Evolutionary conservation across 345 rosid species (phyloP), one percentile per base, ranked within the genome.

Genomic region (Barbarea vulgaris): DNA sequence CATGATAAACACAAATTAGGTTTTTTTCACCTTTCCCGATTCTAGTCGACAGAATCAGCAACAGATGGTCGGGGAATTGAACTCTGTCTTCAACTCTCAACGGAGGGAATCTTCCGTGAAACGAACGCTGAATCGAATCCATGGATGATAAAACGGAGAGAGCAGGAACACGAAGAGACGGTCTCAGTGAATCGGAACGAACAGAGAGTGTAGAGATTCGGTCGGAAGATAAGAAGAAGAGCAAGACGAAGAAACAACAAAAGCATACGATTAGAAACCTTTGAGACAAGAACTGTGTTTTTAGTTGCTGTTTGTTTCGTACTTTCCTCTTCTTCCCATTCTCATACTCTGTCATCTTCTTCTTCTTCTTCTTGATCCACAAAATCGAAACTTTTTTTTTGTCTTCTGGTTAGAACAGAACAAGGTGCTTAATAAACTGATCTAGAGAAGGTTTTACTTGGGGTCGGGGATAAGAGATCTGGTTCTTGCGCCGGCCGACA

Each of bases 241-340:
- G 77, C 74, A 86, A 83, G 63, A 88, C 84, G 61, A 89, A 83
- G 84, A 90, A 88, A 67, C 74, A 77, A 48, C 85, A 85, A 25
- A 84, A 65, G 74, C 85, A 85, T 72, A 83, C 30, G 19, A 85
- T 70, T 36, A 90, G 57, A 63, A 82, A 89, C 86, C 87, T 86
- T 50, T 69, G 72, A 24, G 94, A 84, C 70, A 91, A 79, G 44
- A 84, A 78, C 67, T 78, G 80, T 8, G 66, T 59, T 24, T 80
- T 74, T 5, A 84, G 47, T 71, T 56, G 76, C 0, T 85, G 83
- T 73, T 74, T 85, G 80, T 85, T 58, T 6, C 66, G 28, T 44
- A 89, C 85, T 91, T 90, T 95, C 77, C 96, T 86, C 89, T 87
- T 95, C 77, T 90, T 80, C 64, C 92, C 86, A 71, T 83, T 87